Conservation (phyloP, 2,329 filamentous ascomycete species). For the Knufia petricola region DNA sequence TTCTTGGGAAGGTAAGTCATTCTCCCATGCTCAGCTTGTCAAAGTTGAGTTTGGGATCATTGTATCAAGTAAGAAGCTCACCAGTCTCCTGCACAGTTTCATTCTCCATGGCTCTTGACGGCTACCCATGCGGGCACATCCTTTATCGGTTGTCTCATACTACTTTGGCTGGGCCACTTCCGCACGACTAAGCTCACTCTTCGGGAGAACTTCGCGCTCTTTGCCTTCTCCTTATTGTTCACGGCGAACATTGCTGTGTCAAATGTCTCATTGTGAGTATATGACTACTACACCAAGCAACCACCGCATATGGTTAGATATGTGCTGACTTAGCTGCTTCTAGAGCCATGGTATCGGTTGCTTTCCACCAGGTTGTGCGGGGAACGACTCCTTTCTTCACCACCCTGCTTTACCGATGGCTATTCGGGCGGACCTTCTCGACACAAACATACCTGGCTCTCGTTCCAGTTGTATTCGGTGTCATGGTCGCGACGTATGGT, state of each 20-base stretch:
- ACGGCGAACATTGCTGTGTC: conserved; percentile 56
- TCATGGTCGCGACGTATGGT: conserved; percentile 51
- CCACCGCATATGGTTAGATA: not conserved
- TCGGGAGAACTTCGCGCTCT: conserved; percentile 46
- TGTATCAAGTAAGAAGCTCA: not conserved
- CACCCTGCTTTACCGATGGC: conserved; percentile 50
- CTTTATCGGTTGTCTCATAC: conserved; percentile 45
- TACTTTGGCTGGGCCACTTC: conserved; percentile 45
- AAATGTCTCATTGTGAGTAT: conserved; percentile 49
- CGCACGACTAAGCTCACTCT: conserved; percentile 43
- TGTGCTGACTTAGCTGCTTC: too few relatives aligned
- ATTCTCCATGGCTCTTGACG: conserved; percentile 53
- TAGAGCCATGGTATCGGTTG: conserved; percentile 49
- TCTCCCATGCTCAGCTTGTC: not conserved
- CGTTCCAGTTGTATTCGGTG: conserved; percentile 51
- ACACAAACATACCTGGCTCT: conserved; percentile 50
- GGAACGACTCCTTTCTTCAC: conserved; percentile 54
- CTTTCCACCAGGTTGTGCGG: conserved; percentile 56
- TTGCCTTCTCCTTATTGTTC: conserved; percentile 52
- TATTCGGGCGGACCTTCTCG: conserved; percentile 47
- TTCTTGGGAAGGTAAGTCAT: not conserved
- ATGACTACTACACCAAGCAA: too few relatives aligned
- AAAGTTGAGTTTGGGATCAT: too few relatives aligned
- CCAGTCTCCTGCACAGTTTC: conserved; percentile 35
- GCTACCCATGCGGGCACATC: conserved; percentile 50